phyloP scores from a whole-genome alignment of 805 yeast species.

The Priceomyces castillae region DNA sequence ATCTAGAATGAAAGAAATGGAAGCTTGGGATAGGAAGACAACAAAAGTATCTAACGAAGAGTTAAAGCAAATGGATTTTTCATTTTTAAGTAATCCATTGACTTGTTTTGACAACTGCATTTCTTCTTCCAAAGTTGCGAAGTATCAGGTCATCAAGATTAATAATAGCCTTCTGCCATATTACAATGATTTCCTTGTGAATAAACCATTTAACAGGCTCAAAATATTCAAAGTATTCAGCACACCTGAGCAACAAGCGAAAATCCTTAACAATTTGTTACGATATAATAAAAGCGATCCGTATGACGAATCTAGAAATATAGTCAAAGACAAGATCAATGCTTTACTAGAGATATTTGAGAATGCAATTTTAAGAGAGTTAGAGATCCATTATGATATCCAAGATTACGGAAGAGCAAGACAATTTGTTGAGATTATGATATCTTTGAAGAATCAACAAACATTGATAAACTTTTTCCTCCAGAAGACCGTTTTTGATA shows the following conservation, averaged over 20 bases:
- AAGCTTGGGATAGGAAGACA: slow-evolving; percentile 32
- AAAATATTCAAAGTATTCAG: slow-evolving; percentile 45
- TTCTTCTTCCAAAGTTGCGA: slow-evolving; percentile 30
- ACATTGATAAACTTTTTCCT: slow-evolving; percentile 43
- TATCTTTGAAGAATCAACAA: slow-evolving; percentile 38
- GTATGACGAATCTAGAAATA: slow-evolving; percentile 25
- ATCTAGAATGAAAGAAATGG: slow-evolving; percentile 31
- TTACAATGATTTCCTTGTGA: slow-evolving; percentile 44
- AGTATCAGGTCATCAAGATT: slow-evolving; percentile 37
- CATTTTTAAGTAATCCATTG: slow-evolving; percentile 25
- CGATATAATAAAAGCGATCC: slow-evolving; percentile 37
- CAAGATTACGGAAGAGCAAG: slow-evolving; percentile 42
- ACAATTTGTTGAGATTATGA: slow-evolving; percentile 33
- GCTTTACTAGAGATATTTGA: slow-evolving; percentile 67
- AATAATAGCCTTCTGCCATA: slow-evolving; percentile 39
- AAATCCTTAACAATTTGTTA: slow-evolving; percentile 39
- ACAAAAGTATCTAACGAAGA: background rate
- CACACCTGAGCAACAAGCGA: slow-evolving; percentile 53
- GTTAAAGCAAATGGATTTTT: slow-evolving; percentile 6
- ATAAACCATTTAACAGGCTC: slow-evolving; percentile 41
- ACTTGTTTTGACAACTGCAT: slow-evolving; percentile 30
- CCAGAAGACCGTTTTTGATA: slow-evolving; percentile 41
- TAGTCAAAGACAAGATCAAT: slow-evolving; percentile 43
- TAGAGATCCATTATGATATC: slow-evolving; percentile 55
- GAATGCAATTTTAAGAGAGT: slow-evolving; percentile 65